A percentile compares a stretch with the other conserved stretches of the same genome.
Conservation (phyloP, 1,284 basidiomycete genomes). For the Gymnopus androsaceus region DNA sequence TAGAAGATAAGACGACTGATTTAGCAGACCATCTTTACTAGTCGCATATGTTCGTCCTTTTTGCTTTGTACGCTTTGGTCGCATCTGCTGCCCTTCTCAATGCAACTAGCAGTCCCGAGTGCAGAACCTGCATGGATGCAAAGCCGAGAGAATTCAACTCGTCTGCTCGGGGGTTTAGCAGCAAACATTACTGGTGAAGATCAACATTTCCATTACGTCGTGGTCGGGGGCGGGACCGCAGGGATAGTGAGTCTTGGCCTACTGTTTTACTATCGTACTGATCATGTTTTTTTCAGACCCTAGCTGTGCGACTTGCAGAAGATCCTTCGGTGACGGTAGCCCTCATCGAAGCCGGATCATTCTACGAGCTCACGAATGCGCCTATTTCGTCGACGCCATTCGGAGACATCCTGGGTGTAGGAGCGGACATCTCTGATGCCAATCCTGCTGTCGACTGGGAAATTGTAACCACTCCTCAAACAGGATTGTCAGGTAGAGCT, state of each 20-base stretch:
- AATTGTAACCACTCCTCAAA: constrained; percentile 17
- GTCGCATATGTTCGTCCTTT: too few relatives aligned
- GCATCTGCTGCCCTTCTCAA: too few relatives aligned
- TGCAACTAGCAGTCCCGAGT: too few relatives aligned
- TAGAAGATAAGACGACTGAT: too few relatives aligned
- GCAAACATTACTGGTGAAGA: not conserved
- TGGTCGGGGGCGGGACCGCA: not conserved
- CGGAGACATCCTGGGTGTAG: not conserved
- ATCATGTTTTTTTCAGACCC: not conserved
- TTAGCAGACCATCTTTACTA: too few relatives aligned
- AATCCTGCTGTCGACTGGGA: not conserved
- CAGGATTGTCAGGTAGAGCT: constrained; percentile 15
- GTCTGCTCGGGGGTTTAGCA: not conserved
- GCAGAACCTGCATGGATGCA: too few relatives aligned
- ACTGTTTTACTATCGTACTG: not conserved
- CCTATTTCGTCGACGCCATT: not conserved
- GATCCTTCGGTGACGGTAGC: not conserved
- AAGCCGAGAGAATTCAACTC: too few relatives aligned
- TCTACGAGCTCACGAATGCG: not conserved
- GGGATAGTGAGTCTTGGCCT: not conserved
- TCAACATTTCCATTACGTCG: not conserved
- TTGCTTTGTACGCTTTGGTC: too few relatives aligned
- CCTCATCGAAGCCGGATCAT: constrained; percentile 8
- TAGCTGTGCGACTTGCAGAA: constrained; percentile 8
- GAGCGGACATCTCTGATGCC: not conserved